Conservation (phyloP, 2,329 filamentous ascomycete genomes). For the Apiospora aurea region DNA sequence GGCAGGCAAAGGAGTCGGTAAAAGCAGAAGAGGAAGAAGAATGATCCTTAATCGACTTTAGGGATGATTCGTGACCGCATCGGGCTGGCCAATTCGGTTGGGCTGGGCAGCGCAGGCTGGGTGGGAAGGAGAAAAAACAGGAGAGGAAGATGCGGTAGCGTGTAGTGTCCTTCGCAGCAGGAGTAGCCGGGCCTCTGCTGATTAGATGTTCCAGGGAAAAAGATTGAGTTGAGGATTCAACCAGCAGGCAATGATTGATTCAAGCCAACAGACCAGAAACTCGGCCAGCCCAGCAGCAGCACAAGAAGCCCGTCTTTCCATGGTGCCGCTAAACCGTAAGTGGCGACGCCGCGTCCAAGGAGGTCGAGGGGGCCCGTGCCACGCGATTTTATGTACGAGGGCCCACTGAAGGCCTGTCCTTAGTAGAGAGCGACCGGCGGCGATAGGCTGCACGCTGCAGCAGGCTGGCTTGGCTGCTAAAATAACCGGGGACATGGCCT, state of each 20-base stretch:
- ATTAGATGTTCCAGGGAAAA: conserved; percentile 20
- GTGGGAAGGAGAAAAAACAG: conserved; percentile 17
- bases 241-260: conserved; percentile 10
- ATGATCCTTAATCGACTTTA: conserved; percentile 21
- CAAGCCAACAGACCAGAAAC: conserved; percentile 9
- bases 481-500: background rate
- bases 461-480: background rate
- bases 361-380: background rate
- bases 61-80: conserved; percentile 18
- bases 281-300: background rate
- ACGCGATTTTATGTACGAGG: background rate
- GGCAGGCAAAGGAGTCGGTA: background rate
- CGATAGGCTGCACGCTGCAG: conserved; percentile 14
- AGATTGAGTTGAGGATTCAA: conserved; percentile 9
- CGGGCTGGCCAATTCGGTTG: conserved; percentile 9
- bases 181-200: conserved; percentile 13
- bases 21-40: conserved; percentile 3
- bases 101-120: conserved; percentile 2
- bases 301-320: background rate
- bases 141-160: conserved; percentile 17
- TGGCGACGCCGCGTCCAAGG: conserved; percentile 13
- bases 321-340: background rate
- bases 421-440: background rate
- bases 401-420: background rate
- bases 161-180: conserved; percentile 17